Evolutionary conservation across 78 protist species (phyloP).

Genomic region (Anaeramoeba flamelloides): DNA sequence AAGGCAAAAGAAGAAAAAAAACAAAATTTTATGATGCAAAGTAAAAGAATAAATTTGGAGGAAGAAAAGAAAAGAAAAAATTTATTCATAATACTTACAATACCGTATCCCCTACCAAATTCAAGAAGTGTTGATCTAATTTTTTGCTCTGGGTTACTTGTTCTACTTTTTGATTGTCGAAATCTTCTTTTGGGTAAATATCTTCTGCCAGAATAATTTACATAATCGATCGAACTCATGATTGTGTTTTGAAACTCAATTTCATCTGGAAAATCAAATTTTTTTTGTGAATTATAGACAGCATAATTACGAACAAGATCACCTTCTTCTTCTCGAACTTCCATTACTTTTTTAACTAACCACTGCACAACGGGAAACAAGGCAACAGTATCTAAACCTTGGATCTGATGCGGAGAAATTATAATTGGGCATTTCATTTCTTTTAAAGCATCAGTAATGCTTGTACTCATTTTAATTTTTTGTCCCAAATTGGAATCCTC

Average conservation of each 20-base stretch:
- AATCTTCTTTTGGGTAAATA: not conserved
- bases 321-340: not conserved
- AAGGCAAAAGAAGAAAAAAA: too few species aligned
- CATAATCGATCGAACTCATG: not conserved
- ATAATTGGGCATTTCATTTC: not conserved
- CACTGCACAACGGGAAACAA: not conserved
- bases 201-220: not conserved
- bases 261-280: not conserved
- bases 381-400: not conserved
- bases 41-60: too few species aligned
- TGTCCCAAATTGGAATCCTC: not conserved
- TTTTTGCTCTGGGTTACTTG: not conserved
- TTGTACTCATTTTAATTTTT: not conserved
- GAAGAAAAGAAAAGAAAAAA: too few species aligned
- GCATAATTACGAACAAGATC: not conserved
- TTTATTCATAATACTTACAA: not conserved
- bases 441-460: not conserved
- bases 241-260: not conserved
- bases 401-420: not conserved
- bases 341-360: not conserved
- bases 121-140: not conserved
- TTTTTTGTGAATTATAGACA: not conserved
- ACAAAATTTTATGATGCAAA: too few species aligned
- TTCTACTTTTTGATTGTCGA: not conserved
- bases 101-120: not conserved